Evolutionary conservation across 495 filamentous ascomycete genomes (phyloP).

Genomic region (Friedmanniomyces endolithicus): DNA sequence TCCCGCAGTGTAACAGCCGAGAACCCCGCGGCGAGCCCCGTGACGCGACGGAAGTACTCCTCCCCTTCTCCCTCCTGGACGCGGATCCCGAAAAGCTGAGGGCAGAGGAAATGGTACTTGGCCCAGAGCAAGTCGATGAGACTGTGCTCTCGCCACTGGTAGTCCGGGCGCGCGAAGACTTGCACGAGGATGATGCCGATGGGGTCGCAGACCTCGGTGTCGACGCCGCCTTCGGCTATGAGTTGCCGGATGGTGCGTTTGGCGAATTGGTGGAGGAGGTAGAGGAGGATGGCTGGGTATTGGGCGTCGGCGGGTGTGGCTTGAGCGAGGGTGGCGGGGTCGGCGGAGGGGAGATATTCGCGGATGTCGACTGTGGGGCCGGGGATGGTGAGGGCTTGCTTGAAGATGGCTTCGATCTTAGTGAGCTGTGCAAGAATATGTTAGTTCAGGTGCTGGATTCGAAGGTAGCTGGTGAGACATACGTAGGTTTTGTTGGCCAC

Average conservation of each 20-base stretch:
- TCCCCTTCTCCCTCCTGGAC: slow-evolving; percentile 49
- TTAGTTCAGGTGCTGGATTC: background rate
- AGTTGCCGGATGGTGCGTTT: slow-evolving; percentile 69
- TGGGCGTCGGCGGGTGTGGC: slow-evolving; percentile 30
- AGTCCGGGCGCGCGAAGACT: slow-evolving; percentile 48
- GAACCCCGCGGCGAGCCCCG: slow-evolving; percentile 71
- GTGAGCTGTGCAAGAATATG: slow-evolving; percentile 29
- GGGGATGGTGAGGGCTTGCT: slow-evolving; percentile 34
- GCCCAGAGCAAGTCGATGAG: slow-evolving; percentile 81
- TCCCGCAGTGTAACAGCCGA: slow-evolving; percentile 69
- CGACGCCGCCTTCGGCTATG: slow-evolving; percentile 57
- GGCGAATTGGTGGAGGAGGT: slow-evolving; percentile 67
- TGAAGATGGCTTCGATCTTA: slow-evolving; percentile 36
- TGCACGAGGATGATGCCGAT: slow-evolving; percentile 64
- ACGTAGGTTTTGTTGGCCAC: slow-evolving; percentile 49
- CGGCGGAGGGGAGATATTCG: slow-evolving; percentile 41
- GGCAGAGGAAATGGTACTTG: slow-evolving; percentile 69
- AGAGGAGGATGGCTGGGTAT: slow-evolving; percentile 59
- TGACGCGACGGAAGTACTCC: slow-evolving; percentile 66
- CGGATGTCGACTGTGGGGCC: slow-evolving; percentile 54
- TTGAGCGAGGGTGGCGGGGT: background rate
- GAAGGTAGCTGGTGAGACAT: slow-evolving; percentile 21
- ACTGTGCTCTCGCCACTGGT: slow-evolving; percentile 29
- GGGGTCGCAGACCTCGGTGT: slow-evolving; percentile 62
- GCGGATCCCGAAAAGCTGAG: slow-evolving; percentile 73